Evolutionary conservation across 1,139 yeast species (phyloP).

Genomic region (Kodamaea suecica): DNA sequence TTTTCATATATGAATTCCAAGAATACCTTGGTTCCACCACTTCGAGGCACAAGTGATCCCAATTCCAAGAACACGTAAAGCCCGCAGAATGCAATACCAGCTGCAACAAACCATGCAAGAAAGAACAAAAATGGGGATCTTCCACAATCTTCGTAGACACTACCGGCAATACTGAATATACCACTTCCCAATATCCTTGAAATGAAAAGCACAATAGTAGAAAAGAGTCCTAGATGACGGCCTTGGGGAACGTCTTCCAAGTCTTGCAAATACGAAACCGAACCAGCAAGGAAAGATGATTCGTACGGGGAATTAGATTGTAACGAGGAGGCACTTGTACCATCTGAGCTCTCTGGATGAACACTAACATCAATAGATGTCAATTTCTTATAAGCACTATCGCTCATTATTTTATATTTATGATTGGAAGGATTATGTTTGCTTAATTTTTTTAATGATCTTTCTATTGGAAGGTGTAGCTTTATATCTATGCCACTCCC

Average conservation of each 20-base stretch:
- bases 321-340: background rate
- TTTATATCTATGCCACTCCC: no score
- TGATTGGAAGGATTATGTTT: no score
- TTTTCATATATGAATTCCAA: constrained; percentile 60
- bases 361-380: background rate
- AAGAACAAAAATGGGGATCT: constrained; percentile 61
- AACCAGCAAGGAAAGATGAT: constrained; percentile 9
- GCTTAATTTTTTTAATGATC: no score
- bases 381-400: no score
- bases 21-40: constrained; percentile 74
- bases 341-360: constrained; percentile 1
- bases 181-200: constrained; percentile 78
- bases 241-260: constrained; percentile 69
- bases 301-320: background rate
- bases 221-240: constrained; percentile 64
- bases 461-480: no score
- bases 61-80: constrained; percentile 62
- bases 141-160: constrained; percentile 65
- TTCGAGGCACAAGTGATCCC: constrained; percentile 67
- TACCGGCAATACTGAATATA: constrained; percentile 68
- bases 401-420: no score
- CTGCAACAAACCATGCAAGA: constrained; percentile 60
- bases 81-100: constrained; percentile 62
- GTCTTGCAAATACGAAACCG: constrained; percentile 24
- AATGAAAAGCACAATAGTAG: constrained; percentile 60